phyloP scores from a whole-genome alignment of 129 eudicot species.

The Ambrosia artemisiifolia region DNA sequence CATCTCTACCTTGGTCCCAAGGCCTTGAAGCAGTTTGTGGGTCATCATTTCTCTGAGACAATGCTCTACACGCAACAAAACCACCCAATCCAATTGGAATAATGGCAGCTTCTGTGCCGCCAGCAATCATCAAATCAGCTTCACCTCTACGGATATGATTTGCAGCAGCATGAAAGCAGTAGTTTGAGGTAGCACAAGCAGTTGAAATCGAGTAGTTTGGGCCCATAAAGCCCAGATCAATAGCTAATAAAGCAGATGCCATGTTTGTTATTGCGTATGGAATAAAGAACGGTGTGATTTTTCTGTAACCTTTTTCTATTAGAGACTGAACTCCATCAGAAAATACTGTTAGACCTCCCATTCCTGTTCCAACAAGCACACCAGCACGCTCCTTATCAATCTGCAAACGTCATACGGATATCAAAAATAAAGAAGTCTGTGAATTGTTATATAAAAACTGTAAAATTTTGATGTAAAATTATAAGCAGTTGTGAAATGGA shows the following conservation, averaged over 20 bases:
- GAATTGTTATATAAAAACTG: not conserved
- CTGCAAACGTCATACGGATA: slow-evolving; percentile 35
- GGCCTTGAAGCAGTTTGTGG: slow-evolving; percentile 96
- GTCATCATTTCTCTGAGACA: slow-evolving; percentile 97
- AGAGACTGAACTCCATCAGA: slow-evolving; percentile 87
- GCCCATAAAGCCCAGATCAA: slow-evolving; percentile 95
- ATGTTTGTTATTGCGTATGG: slow-evolving; percentile 96
- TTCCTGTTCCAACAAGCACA: slow-evolving; percentile 95
- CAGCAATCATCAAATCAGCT: slow-evolving; percentile 99
- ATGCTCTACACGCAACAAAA: slow-evolving; percentile 97
- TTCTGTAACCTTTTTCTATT: slow-evolving; percentile 83
- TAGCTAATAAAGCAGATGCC: slow-evolving; percentile 93
- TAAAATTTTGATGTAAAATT: too few relatives aligned
- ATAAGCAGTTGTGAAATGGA: too few relatives aligned
- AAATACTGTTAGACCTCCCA: slow-evolving; percentile 94
- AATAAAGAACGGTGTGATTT: slow-evolving; percentile 89
- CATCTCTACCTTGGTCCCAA: slow-evolving; percentile 96
- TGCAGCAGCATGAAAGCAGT: slow-evolving; percentile 96
- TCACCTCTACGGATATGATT: slow-evolving; percentile 97
- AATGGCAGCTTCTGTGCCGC: slow-evolving; percentile 97
- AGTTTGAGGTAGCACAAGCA: slow-evolving; percentile 99
- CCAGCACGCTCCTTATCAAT: slow-evolving; percentile 92
- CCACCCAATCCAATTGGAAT: slow-evolving; percentile 95
- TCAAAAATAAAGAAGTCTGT: not conserved
- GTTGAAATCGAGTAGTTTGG: slow-evolving; percentile 97